Evolutionary conservation across 177 flowering plant genomes (phyloP).

Genomic region (Vitis hybrid): DNA sequence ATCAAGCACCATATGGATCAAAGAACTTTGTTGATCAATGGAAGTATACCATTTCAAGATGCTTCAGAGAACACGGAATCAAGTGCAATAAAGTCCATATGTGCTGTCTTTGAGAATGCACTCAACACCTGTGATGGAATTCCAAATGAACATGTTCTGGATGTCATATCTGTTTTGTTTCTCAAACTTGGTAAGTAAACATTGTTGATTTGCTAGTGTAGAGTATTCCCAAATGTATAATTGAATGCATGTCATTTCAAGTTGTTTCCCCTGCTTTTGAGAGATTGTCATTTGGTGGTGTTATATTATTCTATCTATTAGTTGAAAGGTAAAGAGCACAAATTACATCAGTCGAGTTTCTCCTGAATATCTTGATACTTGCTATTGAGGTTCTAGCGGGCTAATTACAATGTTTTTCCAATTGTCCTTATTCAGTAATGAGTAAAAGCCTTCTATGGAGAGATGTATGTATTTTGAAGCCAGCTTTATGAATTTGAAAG

Average conservation of each 20-base stretch:
- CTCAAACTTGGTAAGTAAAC: conserved; percentile 61
- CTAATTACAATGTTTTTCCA: too few relatives aligned
- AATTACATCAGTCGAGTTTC: too few relatives aligned
- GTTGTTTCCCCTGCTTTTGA: too few relatives aligned
- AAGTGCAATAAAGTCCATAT: conserved; percentile 39
- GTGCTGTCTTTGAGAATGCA: conserved; percentile 40
- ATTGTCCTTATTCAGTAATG: too few relatives aligned
- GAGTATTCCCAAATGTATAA: background rate
- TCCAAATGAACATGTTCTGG: conserved; percentile 55
- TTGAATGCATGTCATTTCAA: background rate
- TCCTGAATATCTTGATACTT: too few relatives aligned
- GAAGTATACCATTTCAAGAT: conserved; percentile 23
- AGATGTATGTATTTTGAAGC: too few relatives aligned
- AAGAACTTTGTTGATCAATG: conserved; percentile 11
- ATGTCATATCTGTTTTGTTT: conserved; percentile 53
- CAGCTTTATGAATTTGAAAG: too few relatives aligned
- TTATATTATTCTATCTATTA: too few relatives aligned
- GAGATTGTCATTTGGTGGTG: too few relatives aligned
- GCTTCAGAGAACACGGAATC: conserved; percentile 23
- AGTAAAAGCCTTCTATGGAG: too few relatives aligned
- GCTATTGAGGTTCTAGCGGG: too few relatives aligned
- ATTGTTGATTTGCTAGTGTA: background rate
- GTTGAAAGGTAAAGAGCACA: too few relatives aligned
- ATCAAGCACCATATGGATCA: conserved; percentile 40
- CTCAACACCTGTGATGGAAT: conserved; percentile 33